Base-by-base conservation (phyloP, 2,329 filamentous ascomycete species). In the Cadophora malorum region DNA sequence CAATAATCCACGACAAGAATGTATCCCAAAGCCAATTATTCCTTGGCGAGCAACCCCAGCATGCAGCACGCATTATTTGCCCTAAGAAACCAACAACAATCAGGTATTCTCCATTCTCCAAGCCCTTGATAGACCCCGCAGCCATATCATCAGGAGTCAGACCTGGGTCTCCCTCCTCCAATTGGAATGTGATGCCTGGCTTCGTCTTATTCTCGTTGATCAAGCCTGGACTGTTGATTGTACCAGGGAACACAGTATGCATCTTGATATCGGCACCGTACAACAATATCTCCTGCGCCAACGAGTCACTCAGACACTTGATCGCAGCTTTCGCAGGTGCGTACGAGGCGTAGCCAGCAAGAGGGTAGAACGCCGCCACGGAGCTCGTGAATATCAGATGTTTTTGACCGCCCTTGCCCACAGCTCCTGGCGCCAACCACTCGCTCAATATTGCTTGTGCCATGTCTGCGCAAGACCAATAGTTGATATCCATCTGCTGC, bases 311-410 rank as follows among this genome's bases (percentile, higher is more conserved):
- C 16, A 99, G 84, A 19, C 89, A 90, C 67, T 93, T 89, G 72
- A 99, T 84, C 1, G 96, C 96, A 64, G 90, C 90, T 81, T 99
- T 99, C 66, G 91, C 85, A 3, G 95, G 93, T 0, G 89, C 86
- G 79, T 99, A 99, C 0, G 93, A 86, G 0, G 84, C 85, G 79
- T 99, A 99, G 31, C 96, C 96, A 14, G 90, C 87, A 41, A 97
- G 79, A 14, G 92, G 87, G 74, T 91, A 89, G 74, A 97, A 91
- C 1, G 91, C 91, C 21, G 90, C 81, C 6, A 90, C 86, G 25
- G 91, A 96, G 19, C 90, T 89, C 0, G 96, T 98, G 80, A 98
- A 92, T 77, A 99, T 88, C 71, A 99, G 85, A 79, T 98, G 95
- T 65, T 90, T 87, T 10, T 90, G 83, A 70, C 85, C 81, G 5